These are phyloP conservation scores for Gonapodya sp. DNA, from an alignment of 192 early-diverging fungal species.

Conservation along the genomic window DNA sequence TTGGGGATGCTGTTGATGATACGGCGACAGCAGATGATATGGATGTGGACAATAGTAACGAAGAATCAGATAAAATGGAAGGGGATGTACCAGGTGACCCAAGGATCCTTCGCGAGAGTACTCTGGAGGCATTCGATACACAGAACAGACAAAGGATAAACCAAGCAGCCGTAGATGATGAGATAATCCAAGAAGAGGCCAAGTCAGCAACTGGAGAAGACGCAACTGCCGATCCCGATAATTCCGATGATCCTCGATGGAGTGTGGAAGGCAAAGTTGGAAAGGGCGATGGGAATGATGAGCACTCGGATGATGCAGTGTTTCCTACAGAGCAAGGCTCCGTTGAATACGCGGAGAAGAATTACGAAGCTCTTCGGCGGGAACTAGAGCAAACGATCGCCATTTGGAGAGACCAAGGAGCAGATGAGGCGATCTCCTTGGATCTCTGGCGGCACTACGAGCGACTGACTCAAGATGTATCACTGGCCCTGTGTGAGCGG, in stretches of 20 bases:
- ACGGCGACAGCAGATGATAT: conserved; percentile 18
- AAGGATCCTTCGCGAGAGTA: not conserved
- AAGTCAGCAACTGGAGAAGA: conserved; percentile 19
- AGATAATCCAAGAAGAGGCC: conserved; percentile 32
- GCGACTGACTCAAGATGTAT: conserved; percentile 78
- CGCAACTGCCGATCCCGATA: not conserved
- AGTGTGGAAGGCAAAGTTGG: too few relatives aligned
- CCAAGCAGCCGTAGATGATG: conserved; percentile 29
- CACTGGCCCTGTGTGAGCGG: conserved; percentile 87
- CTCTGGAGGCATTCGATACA: not conserved
- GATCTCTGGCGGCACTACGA: conserved; percentile 87
- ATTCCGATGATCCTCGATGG: not conserved
- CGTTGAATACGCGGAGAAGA: conserved; percentile 33
- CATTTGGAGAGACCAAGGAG: conserved; percentile 61
- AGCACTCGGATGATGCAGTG: too few relatives aligned
- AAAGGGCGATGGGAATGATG: too few relatives aligned
- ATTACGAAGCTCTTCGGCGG: conserved; percentile 62
- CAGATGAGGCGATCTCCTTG: conserved; percentile 25
- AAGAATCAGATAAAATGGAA: conserved; percentile 28
- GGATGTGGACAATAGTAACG: conserved; percentile 40
- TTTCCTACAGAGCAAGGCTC: not conserved
- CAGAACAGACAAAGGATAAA: conserved; percentile 13
- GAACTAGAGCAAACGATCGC: conserved; percentile 69
- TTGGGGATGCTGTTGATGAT: not conserved
- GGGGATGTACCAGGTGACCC: not conserved